Percentiles rank a stretch among this genome's conserved stretches.
phyloP scores from a whole-genome alignment of 192 early-diverging fungal species.

The Coemansia sp. region DNA sequence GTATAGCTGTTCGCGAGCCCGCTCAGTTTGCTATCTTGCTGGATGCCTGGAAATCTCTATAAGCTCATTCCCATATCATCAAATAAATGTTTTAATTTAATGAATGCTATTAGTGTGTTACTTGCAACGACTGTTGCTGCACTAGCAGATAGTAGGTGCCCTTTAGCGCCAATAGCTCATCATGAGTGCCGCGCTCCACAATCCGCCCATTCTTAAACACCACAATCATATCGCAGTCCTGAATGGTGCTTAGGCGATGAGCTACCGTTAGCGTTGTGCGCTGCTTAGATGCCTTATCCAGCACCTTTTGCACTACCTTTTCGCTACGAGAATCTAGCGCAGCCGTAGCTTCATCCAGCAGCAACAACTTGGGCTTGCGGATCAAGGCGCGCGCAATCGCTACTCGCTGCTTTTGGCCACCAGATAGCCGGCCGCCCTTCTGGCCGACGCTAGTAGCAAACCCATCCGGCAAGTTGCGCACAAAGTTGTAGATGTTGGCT shows the following conservation, averaged over 20 bases:
- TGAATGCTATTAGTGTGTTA: constrained; percentile 16
- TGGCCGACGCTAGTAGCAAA: constrained; percentile 71
- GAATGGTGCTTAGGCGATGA: constrained; percentile 79
- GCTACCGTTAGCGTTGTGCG: constrained; percentile 74
- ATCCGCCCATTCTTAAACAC: constrained; percentile 66
- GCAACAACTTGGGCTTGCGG: constrained; percentile 65
- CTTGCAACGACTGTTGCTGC: constrained; percentile 60
- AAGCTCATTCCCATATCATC: not conserved
- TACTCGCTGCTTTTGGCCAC: constrained; percentile 70
- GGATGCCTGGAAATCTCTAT: constrained; percentile 62
- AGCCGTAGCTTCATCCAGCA: constrained; percentile 83
- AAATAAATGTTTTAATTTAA: not conserved
- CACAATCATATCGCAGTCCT: constrained; percentile 75
- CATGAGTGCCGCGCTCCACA: constrained; percentile 68
- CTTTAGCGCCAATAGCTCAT: constrained; percentile 57
- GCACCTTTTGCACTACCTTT: constrained; percentile 72
- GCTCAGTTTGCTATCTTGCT: constrained; percentile 67
- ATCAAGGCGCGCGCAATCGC: constrained; percentile 71
- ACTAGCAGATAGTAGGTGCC: constrained; percentile 65
- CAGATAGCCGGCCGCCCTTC: constrained; percentile 62
- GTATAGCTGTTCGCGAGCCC: constrained; percentile 74
- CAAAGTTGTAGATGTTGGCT: constrained; percentile 66
- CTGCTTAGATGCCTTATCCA: constrained; percentile 65
- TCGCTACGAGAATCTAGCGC: constrained; percentile 82
- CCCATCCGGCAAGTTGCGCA: constrained; percentile 55